A percentile compares a stretch with the other conserved stretches of the same genome.
Conservation (phyloP, 2,329 filamentous ascomycete species). For the Clarireedia homoeocarpa region DNA sequence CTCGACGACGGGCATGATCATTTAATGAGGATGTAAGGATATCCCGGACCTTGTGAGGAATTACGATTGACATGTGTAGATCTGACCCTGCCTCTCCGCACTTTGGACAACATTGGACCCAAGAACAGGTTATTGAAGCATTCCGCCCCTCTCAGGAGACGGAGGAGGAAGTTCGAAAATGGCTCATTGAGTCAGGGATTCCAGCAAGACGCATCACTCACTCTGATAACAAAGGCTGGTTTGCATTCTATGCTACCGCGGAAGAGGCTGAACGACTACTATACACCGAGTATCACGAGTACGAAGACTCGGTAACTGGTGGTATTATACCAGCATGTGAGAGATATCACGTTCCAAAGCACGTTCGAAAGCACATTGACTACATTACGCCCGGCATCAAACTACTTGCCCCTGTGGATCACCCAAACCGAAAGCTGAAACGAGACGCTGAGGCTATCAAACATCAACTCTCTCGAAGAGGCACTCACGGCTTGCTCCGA, state of each 20-base stretch:
- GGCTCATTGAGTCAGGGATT: constrained; percentile 30
- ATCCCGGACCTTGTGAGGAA: constrained; percentile 13
- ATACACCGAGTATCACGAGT: constrained; percentile 28
- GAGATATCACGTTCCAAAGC: constrained; percentile 38
- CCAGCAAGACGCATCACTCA: constrained; percentile 27
- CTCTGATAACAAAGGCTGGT: constrained; percentile 32
- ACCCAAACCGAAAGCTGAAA: constrained; percentile 13
- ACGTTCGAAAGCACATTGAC: constrained; percentile 43
- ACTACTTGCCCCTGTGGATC: constrained; percentile 33
- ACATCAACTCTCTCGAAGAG: constrained; percentile 3
- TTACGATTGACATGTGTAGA: constrained; percentile 10
- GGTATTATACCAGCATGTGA: constrained; percentile 29
- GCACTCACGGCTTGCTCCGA: background rate
- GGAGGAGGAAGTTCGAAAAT: constrained; percentile 28
- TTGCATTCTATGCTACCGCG: constrained; percentile 31
- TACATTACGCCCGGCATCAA: constrained; percentile 40
- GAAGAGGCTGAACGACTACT: constrained; percentile 30
- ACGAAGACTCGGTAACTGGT: constrained; percentile 39
- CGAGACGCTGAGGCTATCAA: constrained; percentile 2
- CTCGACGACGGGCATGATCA: constrained; percentile 19
- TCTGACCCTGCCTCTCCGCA: constrained; percentile 22
- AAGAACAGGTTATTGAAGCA: constrained; percentile 27
- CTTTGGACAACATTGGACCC: constrained; percentile 31
- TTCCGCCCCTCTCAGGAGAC: constrained; percentile 29
- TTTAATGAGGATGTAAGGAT: constrained; percentile 23